Conservation (phyloP, 306 rosid genomes). For the Cyclanthera cordifolia region DNA sequence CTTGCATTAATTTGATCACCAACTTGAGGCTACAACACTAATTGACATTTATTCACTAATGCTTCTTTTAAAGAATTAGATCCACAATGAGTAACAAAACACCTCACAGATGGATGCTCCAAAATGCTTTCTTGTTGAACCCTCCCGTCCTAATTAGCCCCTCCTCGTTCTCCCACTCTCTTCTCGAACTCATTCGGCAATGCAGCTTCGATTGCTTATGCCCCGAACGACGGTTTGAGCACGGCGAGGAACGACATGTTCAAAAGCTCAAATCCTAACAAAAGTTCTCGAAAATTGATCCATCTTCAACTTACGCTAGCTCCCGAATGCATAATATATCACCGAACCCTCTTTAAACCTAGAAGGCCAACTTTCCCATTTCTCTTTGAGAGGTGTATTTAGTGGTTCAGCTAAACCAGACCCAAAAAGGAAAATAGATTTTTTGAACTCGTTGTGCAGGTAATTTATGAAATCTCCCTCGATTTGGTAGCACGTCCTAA, state of each 20-base stretch:
- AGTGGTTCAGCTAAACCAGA: slow-evolving; percentile 31
- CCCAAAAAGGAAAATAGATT: slow-evolving; percentile 38
- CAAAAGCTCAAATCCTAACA: slow-evolving; percentile 45
- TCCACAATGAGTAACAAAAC: slow-evolving; percentile 64
- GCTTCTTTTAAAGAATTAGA: slow-evolving; percentile 52
- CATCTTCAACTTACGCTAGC: slow-evolving; percentile 30
- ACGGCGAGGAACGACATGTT: slow-evolving; percentile 38
- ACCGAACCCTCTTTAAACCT: slow-evolving; percentile 28
- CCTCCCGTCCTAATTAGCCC: slow-evolving; percentile 49
- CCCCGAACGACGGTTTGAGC: slow-evolving; percentile 34
- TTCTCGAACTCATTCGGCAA: slow-evolving; percentile 39
- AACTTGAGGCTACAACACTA: slow-evolving; percentile 37
- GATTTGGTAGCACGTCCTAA: slow-evolving; percentile 40
- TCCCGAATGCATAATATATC: slow-evolving; percentile 50
- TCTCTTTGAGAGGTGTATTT: slow-evolving; percentile 20
- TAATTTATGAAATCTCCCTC: slow-evolving; percentile 49
- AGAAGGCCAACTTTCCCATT: slow-evolving; percentile 44
- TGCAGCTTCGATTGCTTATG: slow-evolving; percentile 24
- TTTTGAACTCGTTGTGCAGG: slow-evolving; percentile 28
- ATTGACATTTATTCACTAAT: slow-evolving; percentile 33
- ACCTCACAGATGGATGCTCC: slow-evolving; percentile 48
- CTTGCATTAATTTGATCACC: slow-evolving; percentile 56
- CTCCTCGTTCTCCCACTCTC: slow-evolving; percentile 34
- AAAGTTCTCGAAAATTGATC: slow-evolving; percentile 35
- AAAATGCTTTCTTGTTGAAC: slow-evolving; percentile 40